These are phyloP conservation scores for Ramularia collo-cygni DNA, from an alignment of 2,329 filamentous ascomycete species.

Conservation along the genomic window DNA sequence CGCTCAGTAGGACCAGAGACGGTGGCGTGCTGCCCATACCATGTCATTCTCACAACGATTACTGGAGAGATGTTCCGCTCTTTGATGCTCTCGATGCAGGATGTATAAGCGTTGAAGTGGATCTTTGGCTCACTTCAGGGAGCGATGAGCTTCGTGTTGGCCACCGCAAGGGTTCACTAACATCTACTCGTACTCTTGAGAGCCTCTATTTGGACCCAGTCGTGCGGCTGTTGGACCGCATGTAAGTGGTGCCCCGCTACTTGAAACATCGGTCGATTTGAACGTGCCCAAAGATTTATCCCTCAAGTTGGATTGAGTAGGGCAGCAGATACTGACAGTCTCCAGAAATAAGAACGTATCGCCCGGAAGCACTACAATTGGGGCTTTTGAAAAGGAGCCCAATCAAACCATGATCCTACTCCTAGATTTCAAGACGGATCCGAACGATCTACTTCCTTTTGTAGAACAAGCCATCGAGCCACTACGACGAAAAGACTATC, in stretches of 20 bases:
- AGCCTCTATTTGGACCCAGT: conserved; percentile 59
- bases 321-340: too few species aligned
- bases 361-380: conserved; percentile 22
- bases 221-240: conserved; percentile 46
- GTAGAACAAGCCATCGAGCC: conserved; percentile 52
- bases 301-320: too few species aligned
- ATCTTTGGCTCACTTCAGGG: conserved; percentile 50
- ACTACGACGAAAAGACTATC: conserved; percentile 50
- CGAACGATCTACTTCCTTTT: conserved; percentile 45
- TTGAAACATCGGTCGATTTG: too few species aligned
- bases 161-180: conserved; percentile 51
- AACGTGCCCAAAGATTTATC: too few species aligned
- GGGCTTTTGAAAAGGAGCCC: too few species aligned
- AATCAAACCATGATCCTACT: conserved; percentile 50
- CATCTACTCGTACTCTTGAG: conserved; percentile 49
- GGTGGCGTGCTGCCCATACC: conserved; percentile 42
- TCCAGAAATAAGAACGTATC: too few species aligned
- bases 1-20: too few species aligned
- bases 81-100: conserved; percentile 53
- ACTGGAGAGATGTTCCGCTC: conserved; percentile 57
- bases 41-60: conserved; percentile 65
- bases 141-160: conserved; percentile 32
- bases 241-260: too few species aligned
- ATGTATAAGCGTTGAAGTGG: conserved; percentile 59
- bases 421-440: conserved; percentile 62